A percentile compares a stretch with the other conserved stretches of the same genome.
phyloP scores from a whole-genome alignment of 1,284 basidiomycete species.

The Sanghuangporus weigelae region DNA sequence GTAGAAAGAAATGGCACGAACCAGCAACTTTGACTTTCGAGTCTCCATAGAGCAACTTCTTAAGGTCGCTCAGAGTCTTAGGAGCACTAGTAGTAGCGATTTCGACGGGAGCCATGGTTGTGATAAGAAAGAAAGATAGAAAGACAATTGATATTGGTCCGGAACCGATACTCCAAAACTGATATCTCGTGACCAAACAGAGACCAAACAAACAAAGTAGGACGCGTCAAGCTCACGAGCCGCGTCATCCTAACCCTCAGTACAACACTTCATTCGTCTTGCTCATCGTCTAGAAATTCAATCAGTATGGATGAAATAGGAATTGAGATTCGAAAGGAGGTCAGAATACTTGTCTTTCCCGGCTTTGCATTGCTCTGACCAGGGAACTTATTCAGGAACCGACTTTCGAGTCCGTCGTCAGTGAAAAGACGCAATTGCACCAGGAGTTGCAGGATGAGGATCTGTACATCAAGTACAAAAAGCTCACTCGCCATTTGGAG shows the following conservation, averaged over 20 bases:
- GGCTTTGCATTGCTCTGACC: conserved; percentile 5
- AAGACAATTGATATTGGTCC: not conserved
- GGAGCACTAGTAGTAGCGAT: conserved; percentile 11
- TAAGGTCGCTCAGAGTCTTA: conserved; percentile 8
- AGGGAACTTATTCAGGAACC: conserved; percentile 59
- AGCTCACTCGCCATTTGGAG: conserved; percentile 87
- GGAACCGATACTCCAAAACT: not conserved
- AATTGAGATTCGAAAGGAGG: conserved; percentile 83
- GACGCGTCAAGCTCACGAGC: conserved; percentile 9
- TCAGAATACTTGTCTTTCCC: conserved; percentile 32
- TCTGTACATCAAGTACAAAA: conserved; percentile 93
- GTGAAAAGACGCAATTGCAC: conserved; percentile 82
- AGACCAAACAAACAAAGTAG: conserved; percentile 8
- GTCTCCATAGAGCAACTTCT: conserved; percentile 5
- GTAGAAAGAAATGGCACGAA: not conserved
- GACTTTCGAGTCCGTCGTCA: conserved; percentile 81
- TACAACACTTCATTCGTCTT: conserved; percentile 20
- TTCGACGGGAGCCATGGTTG: not conserved
- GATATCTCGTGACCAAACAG: not conserved
- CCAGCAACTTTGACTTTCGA: conserved; percentile 18
- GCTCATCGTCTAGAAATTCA: conserved; percentile 16
- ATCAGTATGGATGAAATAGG: conserved; percentile 69
- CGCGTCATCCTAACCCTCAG: conserved; percentile 15
- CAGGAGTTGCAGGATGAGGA: conserved; percentile 89
- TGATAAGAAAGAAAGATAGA: not conserved